Percentiles rank a stretch among this genome's conserved stretches.
Conservation (phyloP, 2,329 filamentous ascomycete species). For the Lecanicillium sp. region DNA sequence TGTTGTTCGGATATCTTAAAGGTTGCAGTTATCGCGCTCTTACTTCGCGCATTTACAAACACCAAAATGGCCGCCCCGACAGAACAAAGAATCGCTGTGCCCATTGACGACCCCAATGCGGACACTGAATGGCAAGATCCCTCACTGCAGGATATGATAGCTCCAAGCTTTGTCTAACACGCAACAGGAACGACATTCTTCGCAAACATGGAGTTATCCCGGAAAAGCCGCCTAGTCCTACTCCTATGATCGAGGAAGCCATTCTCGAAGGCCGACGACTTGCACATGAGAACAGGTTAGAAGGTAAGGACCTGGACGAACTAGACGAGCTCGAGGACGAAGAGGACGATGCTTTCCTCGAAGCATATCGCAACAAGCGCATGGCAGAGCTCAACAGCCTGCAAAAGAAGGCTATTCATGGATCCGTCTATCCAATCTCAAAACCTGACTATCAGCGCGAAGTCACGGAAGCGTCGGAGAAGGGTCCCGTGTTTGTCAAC, state of each 20-base stretch:
- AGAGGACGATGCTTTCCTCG: constrained; percentile 87
- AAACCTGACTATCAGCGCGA: constrained; percentile 91
- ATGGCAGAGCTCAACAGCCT: constrained; percentile 74
- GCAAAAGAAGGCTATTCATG: constrained; percentile 72
- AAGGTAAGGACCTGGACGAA: constrained; percentile 92
- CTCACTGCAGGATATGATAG: constrained; percentile 15
- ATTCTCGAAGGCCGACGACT: constrained; percentile 74
- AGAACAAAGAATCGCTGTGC: constrained; percentile 67
- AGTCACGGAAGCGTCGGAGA: constrained; percentile 82
- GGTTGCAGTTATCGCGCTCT: not conserved
- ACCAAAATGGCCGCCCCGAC: constrained; percentile 52
- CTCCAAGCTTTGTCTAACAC: not conserved
- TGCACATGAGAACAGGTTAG: constrained; percentile 85
- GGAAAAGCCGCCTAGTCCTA: constrained; percentile 94
- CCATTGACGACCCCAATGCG: constrained; percentile 89
- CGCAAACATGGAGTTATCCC: constrained; percentile 95
- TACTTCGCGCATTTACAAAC: not conserved
- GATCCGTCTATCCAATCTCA: constrained; percentile 85
- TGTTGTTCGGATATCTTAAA: not conserved
- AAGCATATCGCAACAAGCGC: constrained; percentile 81
- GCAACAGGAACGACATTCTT: constrained; percentile 87
- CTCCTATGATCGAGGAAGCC: constrained; percentile 92
- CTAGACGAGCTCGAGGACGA: constrained; percentile 90
- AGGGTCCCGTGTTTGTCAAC: constrained; percentile 66
- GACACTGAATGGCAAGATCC: constrained; percentile 85